Percentiles rank a stretch among this genome's conserved stretches.
These are phyloP conservation scores for Fistulifera solaris DNA, from an alignment of 108 stramenopile genomes.

Conservation along the genomic window DNA sequence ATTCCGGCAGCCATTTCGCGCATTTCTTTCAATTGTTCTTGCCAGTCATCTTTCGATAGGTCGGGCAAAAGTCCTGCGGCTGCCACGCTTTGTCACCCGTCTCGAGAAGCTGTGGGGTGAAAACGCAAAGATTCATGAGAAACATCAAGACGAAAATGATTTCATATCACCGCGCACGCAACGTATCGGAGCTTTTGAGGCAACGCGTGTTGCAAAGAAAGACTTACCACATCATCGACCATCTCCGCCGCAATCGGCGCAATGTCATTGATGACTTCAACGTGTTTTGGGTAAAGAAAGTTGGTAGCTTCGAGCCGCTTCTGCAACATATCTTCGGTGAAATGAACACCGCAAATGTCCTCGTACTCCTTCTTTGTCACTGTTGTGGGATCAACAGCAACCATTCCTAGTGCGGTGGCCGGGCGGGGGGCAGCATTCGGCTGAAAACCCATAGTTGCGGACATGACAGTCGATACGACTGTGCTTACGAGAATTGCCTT, in stretches of 20 bases:
- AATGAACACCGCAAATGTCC: constrained; percentile 72
- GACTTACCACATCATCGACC: constrained; percentile 81
- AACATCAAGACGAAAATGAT: background rate
- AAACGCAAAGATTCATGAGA: background rate
- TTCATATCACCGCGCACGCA: background rate
- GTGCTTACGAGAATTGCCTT: too few relatives aligned
- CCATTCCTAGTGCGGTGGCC: constrained; percentile 2
- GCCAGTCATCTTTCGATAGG: constrained; percentile 58
- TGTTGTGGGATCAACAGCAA: constrained; percentile 54
- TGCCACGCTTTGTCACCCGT: constrained; percentile 87
- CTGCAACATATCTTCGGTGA: constrained; percentile 35
- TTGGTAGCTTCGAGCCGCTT: constrained; percentile 48
- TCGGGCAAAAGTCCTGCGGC: constrained; percentile 89
- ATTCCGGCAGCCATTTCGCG: constrained; percentile 56
- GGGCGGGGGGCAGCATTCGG: background rate
- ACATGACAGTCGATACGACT: too few relatives aligned
- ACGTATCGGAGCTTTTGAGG: background rate
- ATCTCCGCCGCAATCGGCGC: constrained; percentile 66
- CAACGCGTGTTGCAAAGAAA: background rate
- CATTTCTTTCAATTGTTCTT: constrained; percentile 61
- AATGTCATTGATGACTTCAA: constrained; percentile 86
- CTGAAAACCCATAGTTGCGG: background rate
- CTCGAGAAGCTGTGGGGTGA: constrained; percentile 56
- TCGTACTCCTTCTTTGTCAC: constrained; percentile 76
- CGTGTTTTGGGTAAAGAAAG: constrained; percentile 82